Base-by-base conservation (phyloP, 768 basidiomycete species). In the Suillus tomentosus region DNA sequence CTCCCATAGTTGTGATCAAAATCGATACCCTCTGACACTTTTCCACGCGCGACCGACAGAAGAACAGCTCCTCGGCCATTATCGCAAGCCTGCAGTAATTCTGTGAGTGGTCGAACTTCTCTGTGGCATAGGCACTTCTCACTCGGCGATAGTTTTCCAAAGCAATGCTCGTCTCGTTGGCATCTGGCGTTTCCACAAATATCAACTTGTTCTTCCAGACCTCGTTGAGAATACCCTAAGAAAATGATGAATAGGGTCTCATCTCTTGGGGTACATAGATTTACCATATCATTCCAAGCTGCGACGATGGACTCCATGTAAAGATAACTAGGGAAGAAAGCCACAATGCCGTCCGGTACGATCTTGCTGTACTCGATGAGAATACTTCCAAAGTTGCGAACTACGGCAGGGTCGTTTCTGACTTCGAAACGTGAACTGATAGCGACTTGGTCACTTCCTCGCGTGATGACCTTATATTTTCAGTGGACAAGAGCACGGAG, bases 231-330 rank as follows among this genome's bases (percentile, higher is more conserved):
- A 99, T 99, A 47, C 96, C 96, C 97, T 99, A 71, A 36, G 64
- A 36, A 60, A 34, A 42, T 53, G 9, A 53, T 60, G 17, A 58
- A 42, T 19, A 11, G 13, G 24, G 5, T 11, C 8, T 19, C 17
- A 13, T 27, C 11, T 43, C 51, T 42, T 17, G 27, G 42, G 36
- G 43, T 37, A 57, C 15, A 53, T 36, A 54, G 27, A 79, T 90
- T 60, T 74, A 96, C 97, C 97, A 99, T 99, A 76, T 99, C 97
- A 73, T 99, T 98, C 97, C 97, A 99, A n/a, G 97, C 97, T 2
- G 95, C 95, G 13, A 99, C 97, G 64, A 99, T 99, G 27, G 94
- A 95, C 77, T 99, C 97, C 97, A 99, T 99, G 77, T 99, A 99
- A 15, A 99, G 87, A 79, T 99, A 99, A 78, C 93, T 95, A 22